phyloP scores from a whole-genome alignment of 2,329 filamentous ascomycete species.

The Colletotrichum graminicola region DNA sequence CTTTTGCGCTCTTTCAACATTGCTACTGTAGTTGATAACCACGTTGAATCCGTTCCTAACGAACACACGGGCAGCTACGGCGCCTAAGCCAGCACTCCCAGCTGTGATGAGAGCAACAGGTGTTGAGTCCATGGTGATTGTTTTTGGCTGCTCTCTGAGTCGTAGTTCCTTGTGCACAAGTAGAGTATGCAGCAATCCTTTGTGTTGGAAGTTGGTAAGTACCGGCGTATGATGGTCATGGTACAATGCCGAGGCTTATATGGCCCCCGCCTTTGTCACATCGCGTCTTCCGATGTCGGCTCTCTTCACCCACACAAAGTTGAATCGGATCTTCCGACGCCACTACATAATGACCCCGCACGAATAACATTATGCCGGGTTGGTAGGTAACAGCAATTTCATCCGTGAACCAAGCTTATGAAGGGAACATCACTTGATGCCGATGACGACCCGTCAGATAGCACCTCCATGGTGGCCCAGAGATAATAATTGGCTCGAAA shows the following conservation, averaged over 20 bases:
- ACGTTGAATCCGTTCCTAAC: conserved; percentile 71
- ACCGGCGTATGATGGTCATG: neutral
- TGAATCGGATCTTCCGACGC: conserved; percentile 2
- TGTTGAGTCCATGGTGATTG: neutral
- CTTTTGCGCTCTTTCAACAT: conserved; percentile 64
- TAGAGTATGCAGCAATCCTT: neutral
- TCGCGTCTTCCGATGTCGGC: conserved; percentile 1
- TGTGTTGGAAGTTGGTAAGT: neutral
- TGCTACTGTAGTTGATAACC: conserved; percentile 74
- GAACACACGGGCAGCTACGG: conserved; percentile 70
- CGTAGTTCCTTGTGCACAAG: neutral
- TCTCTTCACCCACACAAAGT: neutral
- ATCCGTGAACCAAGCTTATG: neutral
- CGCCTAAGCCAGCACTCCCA: conserved; percentile 68
- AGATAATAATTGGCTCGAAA: neutral
- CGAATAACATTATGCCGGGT: neutral
- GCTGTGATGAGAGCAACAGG: conserved; percentile 52
- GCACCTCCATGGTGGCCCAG: neutral
- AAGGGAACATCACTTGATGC: neutral
- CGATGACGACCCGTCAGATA: neutral
- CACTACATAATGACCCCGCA: neutral
- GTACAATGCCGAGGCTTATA: neutral
- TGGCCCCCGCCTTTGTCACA: neutral
- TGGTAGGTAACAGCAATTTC: too few relatives aligned
- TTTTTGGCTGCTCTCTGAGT: neutral